Conservation (phyloP, 805 yeast genomes). For the Kodamaea kaohsiungensis region DNA sequence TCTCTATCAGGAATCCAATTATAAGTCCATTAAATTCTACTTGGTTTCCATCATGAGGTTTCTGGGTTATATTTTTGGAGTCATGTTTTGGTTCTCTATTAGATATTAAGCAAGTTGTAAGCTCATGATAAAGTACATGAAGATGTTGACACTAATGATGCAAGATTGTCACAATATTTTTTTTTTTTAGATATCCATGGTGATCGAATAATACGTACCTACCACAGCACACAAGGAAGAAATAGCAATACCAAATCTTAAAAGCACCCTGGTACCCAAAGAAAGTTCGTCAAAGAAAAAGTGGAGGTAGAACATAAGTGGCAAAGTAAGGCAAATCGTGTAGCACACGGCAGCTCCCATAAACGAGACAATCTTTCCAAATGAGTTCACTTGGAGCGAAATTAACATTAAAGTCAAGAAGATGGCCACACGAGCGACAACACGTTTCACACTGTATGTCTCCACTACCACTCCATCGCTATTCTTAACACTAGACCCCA, state of each 20-base stretch:
- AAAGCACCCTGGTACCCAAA: conserved; percentile 35
- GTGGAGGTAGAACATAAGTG: conserved; percentile 67
- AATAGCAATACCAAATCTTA: conserved; percentile 45
- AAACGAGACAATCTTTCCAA: conserved; percentile 79
- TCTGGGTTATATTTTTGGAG: no score
- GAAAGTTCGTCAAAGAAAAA: conserved; percentile 50
- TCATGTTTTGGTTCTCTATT: no score
- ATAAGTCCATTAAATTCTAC: no score
- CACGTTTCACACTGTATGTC: conserved; percentile 11
- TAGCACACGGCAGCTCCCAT: conserved; percentile 82
- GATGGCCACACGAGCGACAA: conserved; percentile 40
- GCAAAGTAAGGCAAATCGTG: conserved; percentile 75
- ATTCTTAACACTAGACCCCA: conserved; percentile 2
- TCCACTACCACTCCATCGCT: conserved; percentile 5
- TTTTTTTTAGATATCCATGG: conserved; percentile 8
- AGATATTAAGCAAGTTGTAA: no score
- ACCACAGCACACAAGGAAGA: conserved; percentile 51
- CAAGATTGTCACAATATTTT: no score
- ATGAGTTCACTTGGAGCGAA: conserved; percentile 70
- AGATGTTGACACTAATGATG: no score
- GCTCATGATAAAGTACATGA: no score
- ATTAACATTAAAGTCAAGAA: conserved; percentile 57
- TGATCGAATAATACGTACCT: conserved; percentile 55
- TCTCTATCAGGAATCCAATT: no score
- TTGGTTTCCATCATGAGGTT: no score